Evolutionary conservation across 2,329 filamentous ascomycete genomes (phyloP).

Genomic region (Fusarium bulbicola): DNA sequence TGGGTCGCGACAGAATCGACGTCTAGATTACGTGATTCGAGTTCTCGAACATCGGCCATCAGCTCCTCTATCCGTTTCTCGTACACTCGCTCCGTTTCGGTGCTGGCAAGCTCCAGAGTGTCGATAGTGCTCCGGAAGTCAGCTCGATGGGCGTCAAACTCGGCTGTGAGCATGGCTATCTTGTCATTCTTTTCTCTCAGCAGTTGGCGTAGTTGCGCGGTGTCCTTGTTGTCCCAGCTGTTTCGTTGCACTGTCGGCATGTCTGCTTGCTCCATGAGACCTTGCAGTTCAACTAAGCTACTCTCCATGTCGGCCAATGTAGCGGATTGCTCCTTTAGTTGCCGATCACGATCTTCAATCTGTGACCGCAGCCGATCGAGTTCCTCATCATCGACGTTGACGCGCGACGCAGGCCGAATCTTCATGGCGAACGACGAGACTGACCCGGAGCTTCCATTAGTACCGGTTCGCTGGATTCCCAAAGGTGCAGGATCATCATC

Average conservation of each 20-base stretch:
- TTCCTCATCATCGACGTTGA: conserved; percentile 72
- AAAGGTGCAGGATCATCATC: conserved; percentile 68
- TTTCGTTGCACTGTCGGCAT: conserved; percentile 52
- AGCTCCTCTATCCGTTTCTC: conserved; percentile 91
- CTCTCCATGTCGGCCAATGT: conserved; percentile 90
- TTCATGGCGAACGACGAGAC: conserved; percentile 64
- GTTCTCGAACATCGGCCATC: conserved; percentile 81
- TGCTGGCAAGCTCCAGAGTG: conserved; percentile 92
- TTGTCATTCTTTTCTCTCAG: conserved; percentile 96
- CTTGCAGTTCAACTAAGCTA: conserved; percentile 79
- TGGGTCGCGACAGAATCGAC: conserved; percentile 91
- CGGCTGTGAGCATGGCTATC: conserved; percentile 89
- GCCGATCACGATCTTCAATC: conserved; percentile 84
- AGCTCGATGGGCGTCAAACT: conserved; percentile 93
- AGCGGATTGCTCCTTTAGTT: conserved; percentile 86
- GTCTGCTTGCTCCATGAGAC: conserved; percentile 70
- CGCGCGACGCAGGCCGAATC: conserved; percentile 61
- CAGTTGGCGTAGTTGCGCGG: conserved; percentile 79
- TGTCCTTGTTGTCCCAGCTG: conserved; percentile 74
- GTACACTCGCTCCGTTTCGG: conserved; percentile 95
- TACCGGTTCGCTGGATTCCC: conserved; percentile 60
- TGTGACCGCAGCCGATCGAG: conserved; percentile 76
- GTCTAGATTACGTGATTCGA: conserved; percentile 85
- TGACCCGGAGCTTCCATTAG: conserved; percentile 64
- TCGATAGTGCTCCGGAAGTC: conserved; percentile 98